Percentiles rank a stretch among this genome's conserved stretches.
Conservation (phyloP, 2,329 filamentous ascomycete species). For the Calonectria hongkongensis region DNA sequence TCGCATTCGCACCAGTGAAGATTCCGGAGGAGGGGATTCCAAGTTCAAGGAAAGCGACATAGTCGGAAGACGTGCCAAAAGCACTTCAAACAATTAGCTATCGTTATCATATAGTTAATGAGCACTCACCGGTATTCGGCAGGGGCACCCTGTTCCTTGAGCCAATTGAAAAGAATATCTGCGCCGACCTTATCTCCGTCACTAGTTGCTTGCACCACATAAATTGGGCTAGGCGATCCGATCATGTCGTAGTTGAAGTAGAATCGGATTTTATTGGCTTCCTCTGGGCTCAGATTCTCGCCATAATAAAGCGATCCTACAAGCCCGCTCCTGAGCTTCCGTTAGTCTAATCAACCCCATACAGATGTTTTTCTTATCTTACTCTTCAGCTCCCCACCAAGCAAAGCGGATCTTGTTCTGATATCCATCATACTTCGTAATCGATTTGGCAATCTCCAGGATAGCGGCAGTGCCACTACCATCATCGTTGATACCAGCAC, state of each 20-base stretch:
- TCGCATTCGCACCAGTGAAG: constrained; percentile 62
- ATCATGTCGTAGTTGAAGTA: constrained; percentile 86
- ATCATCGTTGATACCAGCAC: constrained; percentile 65
- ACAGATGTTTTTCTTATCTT: constrained; percentile 1
- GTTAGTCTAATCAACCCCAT: constrained; percentile 35
- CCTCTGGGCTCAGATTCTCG: constrained; percentile 58
- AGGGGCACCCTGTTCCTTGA: constrained; percentile 59
- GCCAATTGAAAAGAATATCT: constrained; percentile 59
- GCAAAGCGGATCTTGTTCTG: constrained; percentile 66
- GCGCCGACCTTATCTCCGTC: constrained; percentile 63
- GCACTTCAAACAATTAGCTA: constrained; percentile 47
- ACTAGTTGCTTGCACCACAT: constrained; percentile 63
- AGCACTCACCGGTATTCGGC: constrained; percentile 57
- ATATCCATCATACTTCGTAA: constrained; percentile 62
- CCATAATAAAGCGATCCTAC: constrained; percentile 66
- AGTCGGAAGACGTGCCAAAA: constrained; percentile 63
- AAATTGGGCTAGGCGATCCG: constrained; percentile 64
- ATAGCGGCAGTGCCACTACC: constrained; percentile 63
- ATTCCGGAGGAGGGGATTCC: constrained; percentile 64
- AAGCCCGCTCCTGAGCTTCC: constrained; percentile 59
- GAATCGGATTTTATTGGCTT: constrained; percentile 75
- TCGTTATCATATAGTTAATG: accelerated
- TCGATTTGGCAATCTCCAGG: constrained; percentile 61
- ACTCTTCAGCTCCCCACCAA: constrained; percentile 67
- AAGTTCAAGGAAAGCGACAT: constrained; percentile 63